Base-by-base conservation (phyloP, 2,329 filamentous ascomycete species). In the Phoma sp. region DNA sequence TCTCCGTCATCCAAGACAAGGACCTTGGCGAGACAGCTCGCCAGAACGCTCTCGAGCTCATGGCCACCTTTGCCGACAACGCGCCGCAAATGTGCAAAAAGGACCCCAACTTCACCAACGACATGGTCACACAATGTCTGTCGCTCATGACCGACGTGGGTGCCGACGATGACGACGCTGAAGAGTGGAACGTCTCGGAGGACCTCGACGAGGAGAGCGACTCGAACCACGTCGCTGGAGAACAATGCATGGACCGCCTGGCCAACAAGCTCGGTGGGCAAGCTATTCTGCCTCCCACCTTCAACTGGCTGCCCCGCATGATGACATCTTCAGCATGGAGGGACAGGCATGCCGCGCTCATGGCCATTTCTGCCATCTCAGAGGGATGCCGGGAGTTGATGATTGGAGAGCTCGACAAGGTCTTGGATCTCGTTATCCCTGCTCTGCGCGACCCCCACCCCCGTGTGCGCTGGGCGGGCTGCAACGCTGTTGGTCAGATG, bases 401-500 rank as follows among this genome's bases (percentile, higher is more conserved):
- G 95, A 84, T 96, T 62, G 90, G 90, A 34, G 95, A 99, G 75
- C 83, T 99, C 4, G 91, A 92, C 74, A 93, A 97, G 72, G 93
- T 99, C 18, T 83, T 99, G 40, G 92, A 96, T 61, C 83, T 99
- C 50, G 93, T 99, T n/a, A 87, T 97, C 42, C 95, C 95, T 14
- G 90, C 93, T 29, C 83, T 99, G 29, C 87, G 89, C 66, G 93
- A 99, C 71, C 84, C 90, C 32, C 95, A 99, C 72, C 91, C 95
- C 33, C 91, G 95, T 71, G 95, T 99, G 49, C 89, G 93, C 67
- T 99, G 96, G 88, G 95, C 95, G 46, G 95, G 93, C 28, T 99
- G 95, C 81, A 98, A 99, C 72, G 95, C 95, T 34, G 84, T 99
- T n/a, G 95, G 95, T 23, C 95, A 99, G 77, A 99, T 99, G 95